phyloP scores from a whole-genome alignment of 352 stramenopile genomes.

The Globisporangium heterothallicum region DNA sequence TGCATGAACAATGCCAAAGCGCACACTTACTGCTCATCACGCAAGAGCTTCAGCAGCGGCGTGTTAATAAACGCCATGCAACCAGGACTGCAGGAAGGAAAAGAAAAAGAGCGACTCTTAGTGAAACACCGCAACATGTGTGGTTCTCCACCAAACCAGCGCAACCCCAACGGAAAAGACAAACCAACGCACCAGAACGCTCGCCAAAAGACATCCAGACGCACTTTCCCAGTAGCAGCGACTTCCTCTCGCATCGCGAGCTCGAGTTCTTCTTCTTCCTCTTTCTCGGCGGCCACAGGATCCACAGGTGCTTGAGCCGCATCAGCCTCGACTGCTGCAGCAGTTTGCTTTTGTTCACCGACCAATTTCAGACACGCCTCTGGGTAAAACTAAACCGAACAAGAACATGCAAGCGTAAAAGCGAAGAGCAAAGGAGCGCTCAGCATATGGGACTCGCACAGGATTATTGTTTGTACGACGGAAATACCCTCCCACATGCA shows the following conservation, averaged over 20 bases:
- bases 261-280: conserved; percentile 21
- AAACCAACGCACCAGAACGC: conserved; percentile 59
- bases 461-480: too few relatives aligned
- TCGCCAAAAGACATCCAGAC: conserved; percentile 73
- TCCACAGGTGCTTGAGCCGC: conserved; percentile 14
- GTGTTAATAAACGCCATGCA: conserved; percentile 73
- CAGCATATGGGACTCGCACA: neutral
- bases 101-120: conserved; percentile 5
- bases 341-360: conserved; percentile 49
- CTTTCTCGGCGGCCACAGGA: conserved; percentile 9
- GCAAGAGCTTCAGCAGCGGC: conserved; percentile 53
- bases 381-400: conserved; percentile 38
- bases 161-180: neutral
- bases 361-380: conserved; percentile 45
- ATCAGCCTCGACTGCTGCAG: conserved; percentile 22
- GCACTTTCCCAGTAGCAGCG: conserved; percentile 35
- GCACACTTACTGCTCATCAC: conserved; percentile 43
- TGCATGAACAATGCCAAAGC: neutral
- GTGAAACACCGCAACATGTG: too few relatives aligned
- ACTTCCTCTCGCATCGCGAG: conserved; percentile 35
- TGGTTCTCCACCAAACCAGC: too few relatives aligned
- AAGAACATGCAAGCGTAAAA: neutral
- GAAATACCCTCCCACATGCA: too few relatives aligned
- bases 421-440: neutral
- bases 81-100: conserved; percentile 29